Conservation (phyloP, 768 basidiomycete species). For the Hypholoma fasciculare region DNA sequence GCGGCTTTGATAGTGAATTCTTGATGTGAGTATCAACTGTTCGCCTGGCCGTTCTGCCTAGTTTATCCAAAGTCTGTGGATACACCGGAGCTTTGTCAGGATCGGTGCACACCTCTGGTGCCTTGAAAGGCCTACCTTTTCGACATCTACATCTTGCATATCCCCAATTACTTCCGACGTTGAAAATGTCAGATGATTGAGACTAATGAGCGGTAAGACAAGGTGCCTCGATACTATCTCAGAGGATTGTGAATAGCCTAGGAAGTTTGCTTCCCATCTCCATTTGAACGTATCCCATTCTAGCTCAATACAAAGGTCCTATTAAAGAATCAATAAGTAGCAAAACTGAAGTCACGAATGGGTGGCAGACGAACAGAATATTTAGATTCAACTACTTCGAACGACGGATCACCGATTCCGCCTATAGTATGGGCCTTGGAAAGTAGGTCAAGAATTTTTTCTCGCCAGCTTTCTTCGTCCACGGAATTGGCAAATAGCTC, state of each 20-base stretch:
- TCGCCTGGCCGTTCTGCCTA: slow-evolving; percentile 68
- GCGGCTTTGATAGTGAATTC: slow-evolving; percentile 69
- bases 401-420: slow-evolving; percentile 52
- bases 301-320: slow-evolving; percentile 72
- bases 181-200: slow-evolving; percentile 66
- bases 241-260: slow-evolving; percentile 65
- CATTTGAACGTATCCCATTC: slow-evolving; percentile 66
- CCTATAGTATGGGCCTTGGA: slow-evolving; percentile 64
- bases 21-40: slow-evolving; percentile 70
- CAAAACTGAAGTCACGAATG: slow-evolving; percentile 6
- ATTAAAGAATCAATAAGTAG: slow-evolving; percentile 5
- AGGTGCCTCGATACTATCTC: slow-evolving; percentile 79
- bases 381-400: slow-evolving; percentile 58
- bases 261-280: slow-evolving; percentile 74
- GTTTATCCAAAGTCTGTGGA: slow-evolving; percentile 63
- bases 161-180: slow-evolving; percentile 58
- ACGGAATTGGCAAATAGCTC: slow-evolving; percentile 27
- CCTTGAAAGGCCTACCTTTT: slow-evolving; percentile 48
- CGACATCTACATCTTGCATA: slow-evolving; percentile 57
- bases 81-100: neutral
- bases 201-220: slow-evolving; percentile 73
- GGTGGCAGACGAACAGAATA: slow-evolving; percentile 37
- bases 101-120: no score
- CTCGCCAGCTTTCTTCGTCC: slow-evolving; percentile 67
- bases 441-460: slow-evolving; percentile 51